Base-by-base conservation (phyloP, 352 stramenopile species). In the Globisporangium splendens region DNA sequence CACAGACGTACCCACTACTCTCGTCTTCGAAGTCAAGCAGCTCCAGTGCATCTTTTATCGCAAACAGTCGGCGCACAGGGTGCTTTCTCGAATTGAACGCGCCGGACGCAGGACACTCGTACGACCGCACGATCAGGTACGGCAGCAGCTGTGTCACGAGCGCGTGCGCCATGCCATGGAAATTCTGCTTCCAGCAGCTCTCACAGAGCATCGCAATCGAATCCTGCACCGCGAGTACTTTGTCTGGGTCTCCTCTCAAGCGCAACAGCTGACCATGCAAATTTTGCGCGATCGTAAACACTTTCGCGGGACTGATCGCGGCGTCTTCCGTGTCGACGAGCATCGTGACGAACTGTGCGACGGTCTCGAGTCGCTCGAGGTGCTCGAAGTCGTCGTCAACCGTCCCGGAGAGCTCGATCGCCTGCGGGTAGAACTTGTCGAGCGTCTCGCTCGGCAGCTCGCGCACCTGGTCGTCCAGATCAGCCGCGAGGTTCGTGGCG, bases 11-110 rank as follows among this genome's bases (percentile, higher is more conserved):
- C 73, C 73, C 72, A 59, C 82, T 91, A 63, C 79, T 93, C 28
- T 89, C 75, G 47, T 95, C 83, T 20, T 93, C 81, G 63, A 95
- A 92, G 52, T 95, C 86, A 15, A 95, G 70, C 21, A 92, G 66
- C 46, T 80, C 69, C 20, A 95, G 66, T 35, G 86, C 82, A 50
- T 95, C 83, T 38, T 87, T 89, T 31, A 95, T 75, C 1, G 75
- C 76, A 62, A 77, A 91, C 35, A 95, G 73, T 4, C 86, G 77
- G 18, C 84, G 78, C 52, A 93, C 86, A 7, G 74, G 79, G 31
- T 93, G 84, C 28, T 78, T 83, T 55, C 86, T 88, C 11, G 77
- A 76, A 50, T 79, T 78, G 56, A 88, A 91, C 20, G 54, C 54
- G n/a, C 77, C 79, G 8, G 54, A 64, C 0, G 69, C 17, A 15